A percentile compares a stretch with the other conserved stretches of the same genome.
These are phyloP conservation scores for Aspergillus fijiensis DNA, from an alignment of 2,329 filamentous ascomycete genomes.

Conservation along the genomic window DNA sequence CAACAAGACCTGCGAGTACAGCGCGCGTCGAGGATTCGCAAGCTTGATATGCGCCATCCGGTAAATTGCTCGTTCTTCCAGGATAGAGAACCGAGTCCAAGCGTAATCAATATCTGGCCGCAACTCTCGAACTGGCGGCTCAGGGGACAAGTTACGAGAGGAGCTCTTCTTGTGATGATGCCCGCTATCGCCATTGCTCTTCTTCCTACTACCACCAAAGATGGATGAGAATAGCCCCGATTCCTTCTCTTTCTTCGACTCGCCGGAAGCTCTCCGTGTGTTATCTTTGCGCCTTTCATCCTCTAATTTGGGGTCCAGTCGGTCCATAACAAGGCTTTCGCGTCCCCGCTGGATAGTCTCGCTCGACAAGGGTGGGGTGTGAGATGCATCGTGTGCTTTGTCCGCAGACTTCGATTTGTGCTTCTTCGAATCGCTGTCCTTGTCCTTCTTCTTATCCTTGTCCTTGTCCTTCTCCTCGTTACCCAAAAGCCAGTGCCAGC, in stretches of 20 bases:
- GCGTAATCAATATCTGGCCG: slow-evolving; percentile 91
- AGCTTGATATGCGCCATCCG: slow-evolving; percentile 98
- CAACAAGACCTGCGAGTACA: slow-evolving; percentile 91
- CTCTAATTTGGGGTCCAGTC: slow-evolving; percentile 72
- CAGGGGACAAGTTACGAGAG: slow-evolving; percentile 74
- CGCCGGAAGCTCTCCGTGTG: slow-evolving; percentile 65
- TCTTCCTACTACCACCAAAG: slow-evolving; percentile 88
- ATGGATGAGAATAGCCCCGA: slow-evolving; percentile 84
- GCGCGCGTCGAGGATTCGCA: slow-evolving; percentile 87
- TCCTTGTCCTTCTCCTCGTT: slow-evolving; percentile 68
- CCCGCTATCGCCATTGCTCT: slow-evolving; percentile 68
- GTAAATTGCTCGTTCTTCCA: slow-evolving; percentile 96
- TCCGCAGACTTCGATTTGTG: slow-evolving; percentile 54
- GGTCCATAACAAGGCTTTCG: slow-evolving; percentile 81
- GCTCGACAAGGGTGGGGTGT: slow-evolving; percentile 82
- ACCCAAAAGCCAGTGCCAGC: slow-evolving; percentile 73
- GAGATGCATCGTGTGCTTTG: slow-evolving; percentile 69
- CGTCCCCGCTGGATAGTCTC: slow-evolving; percentile 63
- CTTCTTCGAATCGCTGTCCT: slow-evolving; percentile 65
- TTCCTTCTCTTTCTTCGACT: slow-evolving; percentile 84
- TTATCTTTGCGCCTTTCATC: slow-evolving; percentile 73
- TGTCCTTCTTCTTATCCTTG: slow-evolving; percentile 56
- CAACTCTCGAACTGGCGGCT: slow-evolving; percentile 70
- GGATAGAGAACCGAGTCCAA: slow-evolving; percentile 91
- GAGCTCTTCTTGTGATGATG: slow-evolving; percentile 67